phyloP scores from a whole-genome alignment of 345 rosid genomes.

The Salix dunnii region DNA sequence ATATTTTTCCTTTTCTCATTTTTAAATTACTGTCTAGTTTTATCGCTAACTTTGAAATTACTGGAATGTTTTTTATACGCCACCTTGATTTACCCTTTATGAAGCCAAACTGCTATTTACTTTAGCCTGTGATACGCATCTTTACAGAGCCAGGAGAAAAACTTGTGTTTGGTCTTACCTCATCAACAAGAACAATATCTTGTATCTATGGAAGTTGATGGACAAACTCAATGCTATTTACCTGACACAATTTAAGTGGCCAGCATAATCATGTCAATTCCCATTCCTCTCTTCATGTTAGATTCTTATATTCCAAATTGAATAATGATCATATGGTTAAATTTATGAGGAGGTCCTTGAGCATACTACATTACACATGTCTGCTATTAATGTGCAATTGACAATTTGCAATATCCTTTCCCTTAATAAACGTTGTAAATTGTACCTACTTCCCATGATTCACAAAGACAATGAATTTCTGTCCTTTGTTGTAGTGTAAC shows the following conservation, averaged over 20 bases:
- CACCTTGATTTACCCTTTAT: background rate
- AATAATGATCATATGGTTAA: background rate
- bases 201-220: background rate
- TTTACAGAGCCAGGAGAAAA: no score
- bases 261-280: background rate
- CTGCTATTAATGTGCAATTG: background rate
- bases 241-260: background rate
- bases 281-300: no score
- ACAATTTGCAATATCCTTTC: background rate
- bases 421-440: background rate
- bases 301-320: background rate
- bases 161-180: no score
- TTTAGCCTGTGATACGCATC: no score
- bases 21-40: background rate
- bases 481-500: background rate
- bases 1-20: background rate
- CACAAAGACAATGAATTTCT: background rate
- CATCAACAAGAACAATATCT: no score
- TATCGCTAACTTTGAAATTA: background rate
- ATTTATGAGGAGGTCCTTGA: background rate
- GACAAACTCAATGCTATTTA: background rate
- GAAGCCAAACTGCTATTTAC: background rate
- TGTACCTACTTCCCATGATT: background rate
- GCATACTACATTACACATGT: background rate
- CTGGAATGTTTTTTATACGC: background rate